Conservation (phyloP, 495 filamentous ascomycete genomes). For the Penicillium coprophilum region DNA sequence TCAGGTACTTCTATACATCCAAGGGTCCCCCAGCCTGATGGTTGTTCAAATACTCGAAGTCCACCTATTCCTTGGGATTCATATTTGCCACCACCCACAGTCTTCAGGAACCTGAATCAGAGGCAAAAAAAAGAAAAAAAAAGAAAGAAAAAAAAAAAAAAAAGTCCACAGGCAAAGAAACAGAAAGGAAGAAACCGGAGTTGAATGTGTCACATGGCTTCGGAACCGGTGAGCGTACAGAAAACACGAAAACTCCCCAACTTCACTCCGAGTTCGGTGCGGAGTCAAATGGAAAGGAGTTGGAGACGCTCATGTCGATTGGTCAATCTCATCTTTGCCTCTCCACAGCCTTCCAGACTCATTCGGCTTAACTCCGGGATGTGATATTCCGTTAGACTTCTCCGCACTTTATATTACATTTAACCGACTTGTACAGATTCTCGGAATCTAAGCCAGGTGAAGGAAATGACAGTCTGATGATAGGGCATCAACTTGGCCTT, state of each 20-base stretch:
- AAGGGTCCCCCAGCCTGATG: too few relatives aligned
- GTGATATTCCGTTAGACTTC: background rate
- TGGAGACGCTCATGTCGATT: background rate
- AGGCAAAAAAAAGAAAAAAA: too few relatives aligned
- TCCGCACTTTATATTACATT: background rate
- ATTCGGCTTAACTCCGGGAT: conserved; percentile 5
- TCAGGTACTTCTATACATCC: too few relatives aligned
- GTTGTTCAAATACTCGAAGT: background rate
- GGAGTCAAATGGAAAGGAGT: conserved; percentile 17
- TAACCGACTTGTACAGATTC: too few relatives aligned
- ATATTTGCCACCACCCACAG: conserved; percentile 20
- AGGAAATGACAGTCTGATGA: too few relatives aligned
- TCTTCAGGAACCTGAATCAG: background rate
- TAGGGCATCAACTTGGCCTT: too few relatives aligned
- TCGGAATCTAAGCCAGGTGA: too few relatives aligned
- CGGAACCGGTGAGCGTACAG: background rate
- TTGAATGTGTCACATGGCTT: conserved; percentile 14
- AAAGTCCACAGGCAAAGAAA: background rate
- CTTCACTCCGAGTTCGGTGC: conserved; percentile 23
- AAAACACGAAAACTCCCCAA: background rate
- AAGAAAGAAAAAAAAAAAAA: background rate
- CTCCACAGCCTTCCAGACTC: background rate
- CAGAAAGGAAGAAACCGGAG: conserved; percentile 22
- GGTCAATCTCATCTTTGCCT: background rate
- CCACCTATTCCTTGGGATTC: background rate